Conservation (phyloP, 495 filamentous ascomycete species). For the Paragyromitra xinjiangensis region DNA sequence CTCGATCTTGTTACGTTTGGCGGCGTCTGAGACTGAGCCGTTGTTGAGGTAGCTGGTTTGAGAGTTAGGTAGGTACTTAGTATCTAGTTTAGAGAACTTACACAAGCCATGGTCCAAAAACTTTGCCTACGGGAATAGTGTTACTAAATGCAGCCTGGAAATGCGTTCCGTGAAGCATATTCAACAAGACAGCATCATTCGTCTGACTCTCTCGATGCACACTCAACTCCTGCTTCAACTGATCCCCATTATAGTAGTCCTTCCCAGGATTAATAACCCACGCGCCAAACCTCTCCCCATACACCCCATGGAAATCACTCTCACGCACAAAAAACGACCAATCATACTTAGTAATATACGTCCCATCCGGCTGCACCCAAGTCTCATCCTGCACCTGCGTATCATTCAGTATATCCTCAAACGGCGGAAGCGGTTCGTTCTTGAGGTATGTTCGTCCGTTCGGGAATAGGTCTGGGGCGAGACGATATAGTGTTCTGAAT, state of each 20-base stretch:
- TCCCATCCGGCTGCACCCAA: slow-evolving; percentile 59
- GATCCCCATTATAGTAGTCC: slow-evolving; percentile 62
- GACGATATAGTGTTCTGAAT: slow-evolving; percentile 60
- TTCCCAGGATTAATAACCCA: slow-evolving; percentile 63
- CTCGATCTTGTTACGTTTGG: slow-evolving; percentile 54
- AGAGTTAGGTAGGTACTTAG: not conserved
- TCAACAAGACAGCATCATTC: slow-evolving; percentile 60
- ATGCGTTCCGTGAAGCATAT: slow-evolving; percentile 63
- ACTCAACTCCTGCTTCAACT: slow-evolving; percentile 61
- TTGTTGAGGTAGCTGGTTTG: slow-evolving; percentile 56
- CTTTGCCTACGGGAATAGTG: slow-evolving; percentile 58
- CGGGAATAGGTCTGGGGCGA: slow-evolving; percentile 59
- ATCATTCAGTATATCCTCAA: slow-evolving; percentile 57
- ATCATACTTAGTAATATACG: slow-evolving; percentile 62
- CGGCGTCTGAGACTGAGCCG: slow-evolving; percentile 58
- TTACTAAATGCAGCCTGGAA: slow-evolving; percentile 58
- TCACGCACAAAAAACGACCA: slow-evolving; percentile 57
- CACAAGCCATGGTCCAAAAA: slow-evolving; percentile 62
- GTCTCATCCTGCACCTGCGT: slow-evolving; percentile 62
- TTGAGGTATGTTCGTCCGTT: slow-evolving; percentile 59
- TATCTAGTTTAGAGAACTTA: slow-evolving; percentile 26
- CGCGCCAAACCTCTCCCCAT: slow-evolving; percentile 59
- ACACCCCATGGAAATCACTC: slow-evolving; percentile 58
- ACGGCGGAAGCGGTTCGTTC: slow-evolving; percentile 57
- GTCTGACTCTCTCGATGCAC: slow-evolving; percentile 59